Base-by-base conservation (phyloP, 2,329 filamentous ascomycete genomes). In the Hymenoscyphus albidus region DNA sequence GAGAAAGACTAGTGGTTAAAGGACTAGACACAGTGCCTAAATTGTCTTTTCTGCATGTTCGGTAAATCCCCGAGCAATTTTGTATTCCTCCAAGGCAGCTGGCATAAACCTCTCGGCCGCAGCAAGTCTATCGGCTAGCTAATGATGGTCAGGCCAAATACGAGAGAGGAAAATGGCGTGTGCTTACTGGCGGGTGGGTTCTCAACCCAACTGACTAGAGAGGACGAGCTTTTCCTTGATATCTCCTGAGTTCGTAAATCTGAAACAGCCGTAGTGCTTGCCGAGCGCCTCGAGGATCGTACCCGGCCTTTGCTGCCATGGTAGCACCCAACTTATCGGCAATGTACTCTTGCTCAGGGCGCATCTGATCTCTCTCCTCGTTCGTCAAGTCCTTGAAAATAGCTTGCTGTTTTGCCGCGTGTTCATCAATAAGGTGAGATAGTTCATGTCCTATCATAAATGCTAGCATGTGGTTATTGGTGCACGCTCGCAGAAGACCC, bases 11-110 rank as follows among this genome's bases (percentile, higher is more conserved):
- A n/a, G 42, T 4, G 16, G 42, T 48, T n/a, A n/a, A 9, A 48
- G 42, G 6, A 48, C 14, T 48, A n/a, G 42, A n/a, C 42, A 48
- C 5, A 3, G 44, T 18, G 12, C 44, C n/a, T 10, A 51, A 51
- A 51, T 18, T 22, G n/a, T 51, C 16, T 51, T 18, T 51, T 51
- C 12, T 51, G 44, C 2, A 18, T 22, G n/a, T n/a, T 18, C 44
- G n/a, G 16, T 51, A 22, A 51, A 18, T 10, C 44, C n/a, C 18
- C n/a, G 44, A 10, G 44, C n/a, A 10, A 51, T 51, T 51, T 4
- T 51, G n/a, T 51, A 51, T 51, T 51, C 44, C 10, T 51, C n/a
- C 44, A 51, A 51, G n/a, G 44, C 44, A 18, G 44, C 44, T 51
- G 44, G 44, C n/a, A 22, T 22, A 18, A 22, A 10, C 2, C 44